These are phyloP conservation scores for Macrolepiota dolichaula DNA, from an alignment of 768 basidiomycete genomes.

Conservation along the genomic window DNA sequence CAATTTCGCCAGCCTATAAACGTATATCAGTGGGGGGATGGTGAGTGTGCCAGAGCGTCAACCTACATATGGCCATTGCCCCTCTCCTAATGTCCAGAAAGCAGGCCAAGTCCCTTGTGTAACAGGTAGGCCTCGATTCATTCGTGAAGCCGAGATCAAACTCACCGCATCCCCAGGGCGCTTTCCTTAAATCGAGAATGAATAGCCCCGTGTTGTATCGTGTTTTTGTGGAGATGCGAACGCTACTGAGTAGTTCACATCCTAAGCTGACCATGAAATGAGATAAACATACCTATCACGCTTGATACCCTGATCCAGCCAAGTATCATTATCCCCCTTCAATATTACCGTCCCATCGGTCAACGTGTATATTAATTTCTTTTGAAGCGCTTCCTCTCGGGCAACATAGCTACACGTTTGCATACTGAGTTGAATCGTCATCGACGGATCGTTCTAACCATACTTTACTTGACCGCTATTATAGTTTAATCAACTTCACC, in stretches of 20 bases:
- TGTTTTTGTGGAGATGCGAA: conserved; percentile 70
- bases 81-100: conserved; percentile 66
- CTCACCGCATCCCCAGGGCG: conserved; percentile 89
- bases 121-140: neutral
- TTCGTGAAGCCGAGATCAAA: conserved; percentile 4
- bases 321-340: conserved; percentile 73
- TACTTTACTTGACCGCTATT: conserved; percentile 73
- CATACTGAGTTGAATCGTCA: neutral
- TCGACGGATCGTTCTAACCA: conserved; percentile 19
- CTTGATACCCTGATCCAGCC: conserved; percentile 49
- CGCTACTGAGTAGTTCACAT: conserved; percentile 35
- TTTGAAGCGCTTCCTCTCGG: conserved; percentile 46
- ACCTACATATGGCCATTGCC: conserved; percentile 63
- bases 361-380: conserved; percentile 54
- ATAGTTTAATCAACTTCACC: conserved; percentile 8
- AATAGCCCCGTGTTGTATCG: conserved; percentile 81
- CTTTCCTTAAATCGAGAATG: conserved; percentile 78
- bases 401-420: conserved; percentile 47
- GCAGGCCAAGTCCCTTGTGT: conserved; percentile 75
- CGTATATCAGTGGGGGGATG: conserved; percentile 11
- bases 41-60: neutral
- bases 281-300: conserved; percentile 54
- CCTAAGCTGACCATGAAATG: neutral
- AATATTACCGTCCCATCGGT: conserved; percentile 65
- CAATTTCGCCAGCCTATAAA: conserved; percentile 71